Evolutionary conservation across 495 filamentous ascomycete genomes (phyloP).

Genomic region (Extremus antarcticus): DNA sequence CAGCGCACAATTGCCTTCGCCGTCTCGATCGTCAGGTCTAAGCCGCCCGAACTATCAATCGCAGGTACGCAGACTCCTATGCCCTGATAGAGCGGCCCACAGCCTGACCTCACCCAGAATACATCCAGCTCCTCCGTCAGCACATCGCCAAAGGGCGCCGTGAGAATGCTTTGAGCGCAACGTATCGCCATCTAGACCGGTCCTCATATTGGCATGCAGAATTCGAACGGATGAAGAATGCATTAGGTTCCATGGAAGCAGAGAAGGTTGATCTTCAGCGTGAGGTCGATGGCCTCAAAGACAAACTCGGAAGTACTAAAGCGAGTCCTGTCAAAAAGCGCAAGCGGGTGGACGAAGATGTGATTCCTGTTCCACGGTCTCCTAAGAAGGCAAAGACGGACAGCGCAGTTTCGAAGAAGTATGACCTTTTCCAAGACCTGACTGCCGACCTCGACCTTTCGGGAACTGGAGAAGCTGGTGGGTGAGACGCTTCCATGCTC

Average conservation of each 20-base stretch:
- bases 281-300: constrained; percentile 13
- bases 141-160: constrained; percentile 19
- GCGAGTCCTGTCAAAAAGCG: constrained; percentile 7
- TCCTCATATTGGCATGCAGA: constrained; percentile 18
- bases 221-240: constrained; percentile 8
- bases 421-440: background rate
- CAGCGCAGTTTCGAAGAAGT: background rate
- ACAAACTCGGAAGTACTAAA: background rate
- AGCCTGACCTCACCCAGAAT: constrained; percentile 11
- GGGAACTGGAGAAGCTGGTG: constrained; percentile 13
- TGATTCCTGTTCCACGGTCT: constrained; percentile 4
- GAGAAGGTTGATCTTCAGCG: constrained; percentile 7
- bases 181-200: constrained; percentile 18
- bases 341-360: constrained; percentile 17
- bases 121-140: constrained; percentile 15
- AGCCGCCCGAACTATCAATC: constrained; percentile 13
- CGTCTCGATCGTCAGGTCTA: constrained; percentile 15
- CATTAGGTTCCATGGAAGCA: background rate
- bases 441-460: constrained; percentile 7
- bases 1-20: constrained; percentile 19
- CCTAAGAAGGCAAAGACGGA: constrained; percentile 13
- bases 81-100: background rate
- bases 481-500: background rate
- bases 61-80: constrained; percentile 1
- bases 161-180: constrained; percentile 10